phyloP scores from a whole-genome alignment of 164 flowering plant species.

The Macadamia tetraphylla region DNA sequence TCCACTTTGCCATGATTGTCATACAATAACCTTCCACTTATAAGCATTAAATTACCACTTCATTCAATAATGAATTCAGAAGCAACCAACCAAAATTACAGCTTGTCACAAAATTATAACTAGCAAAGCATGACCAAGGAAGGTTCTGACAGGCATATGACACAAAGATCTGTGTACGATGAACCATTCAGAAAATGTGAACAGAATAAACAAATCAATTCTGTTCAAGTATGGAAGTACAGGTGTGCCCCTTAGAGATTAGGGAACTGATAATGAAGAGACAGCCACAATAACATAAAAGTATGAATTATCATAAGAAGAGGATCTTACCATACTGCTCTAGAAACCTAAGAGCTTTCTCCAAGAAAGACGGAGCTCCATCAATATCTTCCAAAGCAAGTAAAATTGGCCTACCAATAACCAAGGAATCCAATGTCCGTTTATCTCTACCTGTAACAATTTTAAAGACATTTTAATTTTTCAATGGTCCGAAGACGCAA shows the following conservation, averaged over 20 bases:
- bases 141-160: neutral
- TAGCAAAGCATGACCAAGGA: neutral
- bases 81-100: neutral
- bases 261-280: neutral
- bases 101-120: neutral
- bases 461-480: neutral
- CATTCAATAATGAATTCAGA: too few species aligned
- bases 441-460: constrained; percentile 33
- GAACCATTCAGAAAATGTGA: neutral
- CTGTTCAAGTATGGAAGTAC: neutral
- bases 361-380: constrained; percentile 86
- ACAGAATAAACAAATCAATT: neutral
- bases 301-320: neutral
- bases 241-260: neutral
- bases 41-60: too few species aligned
- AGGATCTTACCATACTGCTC: constrained; percentile 64
- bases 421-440: constrained; percentile 40
- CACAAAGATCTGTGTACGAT: neutral
- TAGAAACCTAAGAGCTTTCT: constrained; percentile 72
- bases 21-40: too few species aligned
- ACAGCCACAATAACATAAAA: neutral
- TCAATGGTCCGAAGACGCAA: constrained; percentile 4
- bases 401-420: constrained; percentile 73
- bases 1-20: too few species aligned
- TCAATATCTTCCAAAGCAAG: constrained; percentile 87